Percentiles rank a stretch among this genome's conserved stretches.
Evolutionary conservation across 2,329 filamentous ascomycete species (phyloP).

Genomic region (Fonsecaea multimorphosa): DNA sequence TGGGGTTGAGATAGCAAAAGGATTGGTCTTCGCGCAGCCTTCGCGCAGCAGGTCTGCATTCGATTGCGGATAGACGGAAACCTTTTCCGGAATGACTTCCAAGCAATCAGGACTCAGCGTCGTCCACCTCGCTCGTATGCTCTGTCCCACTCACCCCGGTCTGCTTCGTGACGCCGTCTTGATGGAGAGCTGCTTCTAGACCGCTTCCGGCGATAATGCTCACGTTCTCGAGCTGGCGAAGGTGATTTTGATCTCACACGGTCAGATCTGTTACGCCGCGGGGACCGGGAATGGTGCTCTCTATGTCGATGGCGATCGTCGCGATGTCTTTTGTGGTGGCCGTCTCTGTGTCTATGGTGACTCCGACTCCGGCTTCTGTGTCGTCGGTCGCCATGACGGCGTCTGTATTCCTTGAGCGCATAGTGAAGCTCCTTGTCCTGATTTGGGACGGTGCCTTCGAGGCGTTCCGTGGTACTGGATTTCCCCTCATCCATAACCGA

Average conservation of each 20-base stretch:
- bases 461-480: constrained; percentile 41
- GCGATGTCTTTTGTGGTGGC: constrained; percentile 43
- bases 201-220: constrained; percentile 20
- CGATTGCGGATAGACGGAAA: background rate
- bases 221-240: constrained; percentile 27
- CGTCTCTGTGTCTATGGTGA: constrained; percentile 42
- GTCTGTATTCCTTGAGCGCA: constrained; percentile 43
- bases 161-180: constrained; percentile 15
- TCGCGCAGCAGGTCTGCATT: no score
- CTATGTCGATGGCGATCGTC: constrained; percentile 45
- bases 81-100: background rate
- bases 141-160: constrained; percentile 20
- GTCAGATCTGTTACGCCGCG: constrained; percentile 40
- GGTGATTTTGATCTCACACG: constrained; percentile 40
- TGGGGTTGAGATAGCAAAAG: constrained; percentile 15
- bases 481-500: constrained; percentile 17
- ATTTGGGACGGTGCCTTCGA: constrained; percentile 40
- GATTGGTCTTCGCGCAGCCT: background rate
- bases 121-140: constrained; percentile 18
- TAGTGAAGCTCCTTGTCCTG: constrained; percentile 39
- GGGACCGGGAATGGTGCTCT: constrained; percentile 41
- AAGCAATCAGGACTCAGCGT: constrained; percentile 7
- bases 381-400: constrained; percentile 43
- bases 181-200: constrained; percentile 24
- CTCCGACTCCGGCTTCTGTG: constrained; percentile 37